phyloP scores from a whole-genome alignment of 2,329 filamentous ascomycete genomes.

The Fusarium odoratissimum region DNA sequence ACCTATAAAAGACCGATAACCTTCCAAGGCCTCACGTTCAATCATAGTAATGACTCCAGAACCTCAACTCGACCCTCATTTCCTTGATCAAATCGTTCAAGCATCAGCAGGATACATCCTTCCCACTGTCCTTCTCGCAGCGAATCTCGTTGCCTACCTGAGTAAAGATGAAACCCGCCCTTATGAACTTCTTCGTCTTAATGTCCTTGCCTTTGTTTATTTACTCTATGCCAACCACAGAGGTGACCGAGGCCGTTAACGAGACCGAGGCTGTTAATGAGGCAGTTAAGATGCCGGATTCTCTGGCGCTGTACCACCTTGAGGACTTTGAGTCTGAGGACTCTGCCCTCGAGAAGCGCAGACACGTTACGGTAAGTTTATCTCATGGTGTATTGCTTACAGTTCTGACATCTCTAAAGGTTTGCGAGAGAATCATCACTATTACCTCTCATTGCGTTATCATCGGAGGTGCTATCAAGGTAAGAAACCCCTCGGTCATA shows the following conservation, averaged over 20 bases:
- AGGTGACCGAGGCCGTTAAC: not conserved
- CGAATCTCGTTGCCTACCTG: not conserved
- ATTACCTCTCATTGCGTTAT: fast-evolving
- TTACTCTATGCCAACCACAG: not conserved
- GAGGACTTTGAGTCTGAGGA: not conserved
- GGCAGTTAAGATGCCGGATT: fast-evolving
- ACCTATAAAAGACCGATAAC: fast-evolving
- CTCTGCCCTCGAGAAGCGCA: not conserved
- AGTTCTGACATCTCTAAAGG: not conserved
- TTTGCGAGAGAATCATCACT: fast-evolving
- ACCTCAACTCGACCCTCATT: fast-evolving
- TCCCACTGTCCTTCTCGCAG: fast-evolving
- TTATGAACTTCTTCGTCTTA: not conserved
- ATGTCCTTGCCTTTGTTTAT: not conserved
- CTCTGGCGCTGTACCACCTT: not conserved
- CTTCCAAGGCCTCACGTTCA: not conserved
- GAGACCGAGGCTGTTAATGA: not conserved
- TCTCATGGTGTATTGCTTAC: too few species aligned
- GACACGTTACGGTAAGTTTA: not conserved
- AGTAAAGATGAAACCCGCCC: not conserved
- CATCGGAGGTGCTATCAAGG: not conserved
- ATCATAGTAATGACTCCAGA: not conserved
- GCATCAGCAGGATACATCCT: not conserved
- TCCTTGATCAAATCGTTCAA: not conserved
- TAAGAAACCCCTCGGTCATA: not conserved